These are phyloP conservation scores for Solanum chacoense DNA, from an alignment of 305 asterid genomes.

Conservation along the genomic window DNA sequence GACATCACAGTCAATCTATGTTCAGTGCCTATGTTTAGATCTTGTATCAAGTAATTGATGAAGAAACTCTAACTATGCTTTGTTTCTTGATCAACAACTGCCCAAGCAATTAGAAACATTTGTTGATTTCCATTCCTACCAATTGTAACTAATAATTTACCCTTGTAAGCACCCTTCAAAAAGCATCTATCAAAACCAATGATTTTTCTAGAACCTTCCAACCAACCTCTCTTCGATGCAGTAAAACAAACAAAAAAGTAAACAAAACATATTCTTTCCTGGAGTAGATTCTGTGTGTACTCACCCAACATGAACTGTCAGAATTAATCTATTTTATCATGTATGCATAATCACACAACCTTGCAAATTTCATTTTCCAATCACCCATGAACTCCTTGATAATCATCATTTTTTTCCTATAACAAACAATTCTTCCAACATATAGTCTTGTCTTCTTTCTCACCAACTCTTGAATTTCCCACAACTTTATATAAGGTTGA, in stretches of 20 bases:
- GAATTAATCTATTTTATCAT: background rate
- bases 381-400: background rate
- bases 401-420: accelerated
- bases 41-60: background rate
- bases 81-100: background rate
- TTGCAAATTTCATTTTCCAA: background rate
- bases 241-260: background rate
- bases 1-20: background rate
- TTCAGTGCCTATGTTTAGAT: background rate
- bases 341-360: background rate
- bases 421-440: background rate
- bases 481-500: background rate
- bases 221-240: background rate
- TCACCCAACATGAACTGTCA: background rate
- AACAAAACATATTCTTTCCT: background rate
- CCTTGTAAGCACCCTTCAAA: background rate
- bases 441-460: background rate
- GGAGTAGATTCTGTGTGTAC: background rate
- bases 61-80: background rate
- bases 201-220: background rate
- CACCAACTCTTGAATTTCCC: background rate
- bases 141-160: background rate
- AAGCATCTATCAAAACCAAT: background rate
- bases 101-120: background rate
- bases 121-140: background rate